phyloP scores from a whole-genome alignment of 108 stramenopile species.

The Nitzschia sp. region DNA sequence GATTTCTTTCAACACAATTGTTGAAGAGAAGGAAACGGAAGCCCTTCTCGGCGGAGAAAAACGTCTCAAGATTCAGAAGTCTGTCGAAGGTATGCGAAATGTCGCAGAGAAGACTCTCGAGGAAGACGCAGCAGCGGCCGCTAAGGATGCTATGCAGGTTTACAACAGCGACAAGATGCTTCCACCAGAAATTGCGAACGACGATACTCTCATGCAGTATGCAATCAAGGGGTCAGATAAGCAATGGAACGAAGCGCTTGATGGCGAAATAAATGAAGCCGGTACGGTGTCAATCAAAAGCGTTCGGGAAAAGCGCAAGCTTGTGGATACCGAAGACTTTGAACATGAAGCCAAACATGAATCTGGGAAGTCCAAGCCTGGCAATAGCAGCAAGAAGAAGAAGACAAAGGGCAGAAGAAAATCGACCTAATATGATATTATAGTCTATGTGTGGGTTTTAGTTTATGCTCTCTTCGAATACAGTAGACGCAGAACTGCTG shows the following conservation, averaged over 20 bases:
- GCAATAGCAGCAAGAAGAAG: constrained; percentile 29
- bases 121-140: constrained; percentile 79
- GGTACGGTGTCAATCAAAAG: constrained; percentile 42
- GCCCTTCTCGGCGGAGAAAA: constrained; percentile 65
- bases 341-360: constrained; percentile 41
- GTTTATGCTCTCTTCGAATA: constrained; percentile 38
- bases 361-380: constrained; percentile 16
- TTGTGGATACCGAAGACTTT: constrained; percentile 41
- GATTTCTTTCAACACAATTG: constrained; percentile 69
- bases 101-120: constrained; percentile 75
- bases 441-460: background rate
- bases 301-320: constrained; percentile 57
- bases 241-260: constrained; percentile 78
- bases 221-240: constrained; percentile 80
- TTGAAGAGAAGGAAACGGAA: constrained; percentile 77
- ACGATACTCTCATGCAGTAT: constrained; percentile 82
- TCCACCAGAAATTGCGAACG: constrained; percentile 63
- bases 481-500: constrained; percentile 24
- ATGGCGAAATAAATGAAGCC: constrained; percentile 44
- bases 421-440: background rate
- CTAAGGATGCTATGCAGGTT: constrained; percentile 59
- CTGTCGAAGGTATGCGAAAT: constrained; percentile 55
- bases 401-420: constrained; percentile 19
- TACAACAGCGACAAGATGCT: constrained; percentile 26
- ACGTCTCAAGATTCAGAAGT: constrained; percentile 48